A percentile compares a stretch with the other conserved stretches of the same genome.
Conservation (phyloP, 208 protist genomes). For the Crithidia expoeki region DNA sequence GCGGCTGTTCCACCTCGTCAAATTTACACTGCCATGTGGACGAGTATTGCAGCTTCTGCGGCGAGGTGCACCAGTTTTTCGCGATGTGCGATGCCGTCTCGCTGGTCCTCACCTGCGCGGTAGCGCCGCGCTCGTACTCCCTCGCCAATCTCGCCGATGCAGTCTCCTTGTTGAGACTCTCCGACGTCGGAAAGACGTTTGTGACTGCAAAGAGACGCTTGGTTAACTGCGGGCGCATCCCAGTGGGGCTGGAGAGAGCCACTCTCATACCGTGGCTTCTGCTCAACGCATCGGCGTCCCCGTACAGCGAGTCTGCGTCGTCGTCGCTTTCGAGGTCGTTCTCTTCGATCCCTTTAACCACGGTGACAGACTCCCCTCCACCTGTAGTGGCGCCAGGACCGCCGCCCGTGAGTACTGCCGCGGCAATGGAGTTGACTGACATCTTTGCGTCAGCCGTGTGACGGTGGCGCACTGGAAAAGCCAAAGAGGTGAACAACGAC, state of each 20-base stretch:
- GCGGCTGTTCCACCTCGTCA: not conserved
- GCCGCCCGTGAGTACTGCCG: not conserved
- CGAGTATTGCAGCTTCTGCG: not conserved
- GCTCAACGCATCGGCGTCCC: not conserved
- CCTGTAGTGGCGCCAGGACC: not conserved
- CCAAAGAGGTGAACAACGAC: conserved; percentile 23
- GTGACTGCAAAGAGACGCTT: not conserved
- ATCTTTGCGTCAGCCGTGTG: not conserved
- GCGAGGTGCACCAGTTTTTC: not conserved
- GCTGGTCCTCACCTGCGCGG: not conserved
- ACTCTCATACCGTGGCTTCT: not conserved
- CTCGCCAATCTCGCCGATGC: not conserved
- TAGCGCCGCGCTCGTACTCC: not conserved
- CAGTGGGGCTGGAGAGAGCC: not conserved
- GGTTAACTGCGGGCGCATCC: not conserved
- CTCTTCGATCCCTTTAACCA: conserved; percentile 1
- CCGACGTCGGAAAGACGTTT: not conserved
- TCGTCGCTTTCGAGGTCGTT: not conserved
- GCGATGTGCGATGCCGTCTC: not conserved
- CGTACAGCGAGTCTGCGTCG: conserved; percentile 13
- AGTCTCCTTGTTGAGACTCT: conserved; percentile 17
- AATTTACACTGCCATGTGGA: not conserved
- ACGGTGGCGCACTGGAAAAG: not conserved
- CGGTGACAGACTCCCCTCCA: not conserved
- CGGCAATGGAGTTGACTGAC: not conserved